Conservation (phyloP, 768 basidiomycete genomes). For the Kwoniella europaea region DNA sequence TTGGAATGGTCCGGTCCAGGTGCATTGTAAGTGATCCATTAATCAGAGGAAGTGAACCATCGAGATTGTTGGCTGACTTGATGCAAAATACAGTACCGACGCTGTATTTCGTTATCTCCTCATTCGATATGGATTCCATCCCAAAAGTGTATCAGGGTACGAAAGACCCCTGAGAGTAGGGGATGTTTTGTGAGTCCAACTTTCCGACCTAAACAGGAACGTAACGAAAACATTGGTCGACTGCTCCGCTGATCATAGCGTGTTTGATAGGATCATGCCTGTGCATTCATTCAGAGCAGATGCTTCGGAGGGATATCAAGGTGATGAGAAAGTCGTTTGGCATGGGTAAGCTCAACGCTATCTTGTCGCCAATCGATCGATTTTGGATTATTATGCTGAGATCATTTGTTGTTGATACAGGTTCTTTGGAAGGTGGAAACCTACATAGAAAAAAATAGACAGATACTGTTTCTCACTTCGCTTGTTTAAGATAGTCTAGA, state of each 20-base stretch:
- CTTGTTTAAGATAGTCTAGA: too few species aligned
- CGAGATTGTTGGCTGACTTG: slow-evolving; percentile 17
- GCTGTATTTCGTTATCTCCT: slow-evolving; percentile 40
- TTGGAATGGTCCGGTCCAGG: slow-evolving; percentile 39
- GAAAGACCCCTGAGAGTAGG: slow-evolving; percentile 29
- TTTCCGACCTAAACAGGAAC: not conserved
- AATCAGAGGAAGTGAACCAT: not conserved
- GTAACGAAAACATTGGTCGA: not conserved
- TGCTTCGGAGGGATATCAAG: slow-evolving; percentile 37
- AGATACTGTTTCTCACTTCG: not conserved
- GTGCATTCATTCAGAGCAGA: slow-evolving; percentile 37
- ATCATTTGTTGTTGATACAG: not conserved
- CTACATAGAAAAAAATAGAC: not conserved
- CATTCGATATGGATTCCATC: slow-evolving; percentile 34
- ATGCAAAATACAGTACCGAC: slow-evolving; percentile 24
- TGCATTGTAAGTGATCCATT: slow-evolving; percentile 30
- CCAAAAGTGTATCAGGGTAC: slow-evolving; percentile 16
- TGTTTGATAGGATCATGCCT: slow-evolving; percentile 32
- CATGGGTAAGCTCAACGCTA: slow-evolving; percentile 26
- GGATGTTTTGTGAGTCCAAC: slow-evolving; percentile 31
- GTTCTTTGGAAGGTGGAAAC: slow-evolving; percentile 28
- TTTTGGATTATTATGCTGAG: not conserved
- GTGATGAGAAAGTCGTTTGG: slow-evolving; percentile 32
- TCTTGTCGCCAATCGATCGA: not conserved
- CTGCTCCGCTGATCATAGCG: too few species aligned